Evolutionary conservation across 2,329 filamentous ascomycete species (phyloP).

Genomic region (Zalaria sp.): DNA sequence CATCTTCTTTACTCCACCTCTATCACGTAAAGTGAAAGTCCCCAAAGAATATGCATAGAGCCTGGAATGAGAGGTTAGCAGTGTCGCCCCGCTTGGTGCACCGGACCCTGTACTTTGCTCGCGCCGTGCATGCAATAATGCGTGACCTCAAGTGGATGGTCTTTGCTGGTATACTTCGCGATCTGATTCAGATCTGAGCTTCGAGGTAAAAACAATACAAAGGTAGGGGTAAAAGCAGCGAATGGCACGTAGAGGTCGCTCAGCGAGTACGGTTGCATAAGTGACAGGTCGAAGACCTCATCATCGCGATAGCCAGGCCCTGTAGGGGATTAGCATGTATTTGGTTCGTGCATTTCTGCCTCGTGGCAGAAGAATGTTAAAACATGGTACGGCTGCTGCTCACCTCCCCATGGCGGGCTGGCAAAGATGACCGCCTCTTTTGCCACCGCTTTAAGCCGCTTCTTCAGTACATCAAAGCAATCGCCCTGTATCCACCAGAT

Average conservation of each 20-base stretch:
- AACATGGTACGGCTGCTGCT: constrained; percentile 7
- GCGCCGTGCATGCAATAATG: constrained; percentile 88
- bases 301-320: constrained; percentile 49
- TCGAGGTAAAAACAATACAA: constrained; percentile 72
- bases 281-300: constrained; percentile 66
- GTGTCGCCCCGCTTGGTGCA: too few species aligned
- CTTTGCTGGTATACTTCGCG: constrained; percentile 35
- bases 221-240: constrained; percentile 32
- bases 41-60: constrained; percentile 46
- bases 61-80: constrained; percentile 16
- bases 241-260: constrained; percentile 49
- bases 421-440: constrained; percentile 50
- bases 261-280: constrained; percentile 79
- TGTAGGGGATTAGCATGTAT: constrained; percentile 13
- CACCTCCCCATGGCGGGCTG: constrained; percentile 63
- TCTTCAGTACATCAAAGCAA: constrained; percentile 60
- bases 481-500: constrained; percentile 83
- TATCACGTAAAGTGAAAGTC: constrained; percentile 27
- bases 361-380: too few species aligned
- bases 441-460: constrained; percentile 31
- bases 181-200: constrained; percentile 73
- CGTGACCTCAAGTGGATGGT: constrained; percentile 53
- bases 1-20: too few species aligned
- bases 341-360: neutral
- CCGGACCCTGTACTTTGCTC: constrained; percentile 51